Evolutionary conservation across 2,329 filamentous ascomycete genomes (phyloP).

Genomic region (Phialophora expanda): DNA sequence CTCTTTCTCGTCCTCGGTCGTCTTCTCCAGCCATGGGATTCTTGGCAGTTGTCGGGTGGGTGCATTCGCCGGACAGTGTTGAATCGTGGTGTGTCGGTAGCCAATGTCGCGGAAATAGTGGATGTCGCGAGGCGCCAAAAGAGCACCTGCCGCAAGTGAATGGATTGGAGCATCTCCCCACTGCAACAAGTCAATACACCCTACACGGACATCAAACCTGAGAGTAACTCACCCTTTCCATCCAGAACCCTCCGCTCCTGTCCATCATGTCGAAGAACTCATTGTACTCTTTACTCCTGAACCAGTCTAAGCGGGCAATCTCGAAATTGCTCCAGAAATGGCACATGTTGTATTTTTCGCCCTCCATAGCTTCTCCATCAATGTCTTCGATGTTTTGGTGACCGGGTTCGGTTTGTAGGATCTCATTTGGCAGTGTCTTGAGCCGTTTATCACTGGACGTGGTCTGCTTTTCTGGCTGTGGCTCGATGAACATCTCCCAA

Average conservation of each 20-base stretch:
- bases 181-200: constrained; percentile 55
- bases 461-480: constrained; percentile 59
- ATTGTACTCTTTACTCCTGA: constrained; percentile 95
- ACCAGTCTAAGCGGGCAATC: constrained; percentile 92
- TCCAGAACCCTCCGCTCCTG: constrained; percentile 96
- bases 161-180: constrained; percentile 99
- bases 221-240: constrained; percentile 78
- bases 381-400: constrained; percentile 75
- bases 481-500: constrained; percentile 98
- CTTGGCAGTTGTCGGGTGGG: constrained; percentile 83
- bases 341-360: constrained; percentile 99
- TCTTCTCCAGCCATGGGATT: constrained; percentile 79
- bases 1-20: constrained; percentile 79
- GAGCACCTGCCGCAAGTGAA: constrained; percentile 88
- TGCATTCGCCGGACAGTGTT: constrained; percentile 96
- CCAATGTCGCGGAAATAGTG: constrained; percentile 99
- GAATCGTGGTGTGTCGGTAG: constrained; percentile 97
- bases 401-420: constrained; percentile 75
- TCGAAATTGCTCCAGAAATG: constrained; percentile 99
- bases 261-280: constrained; percentile 99
- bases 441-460: constrained; percentile 63
- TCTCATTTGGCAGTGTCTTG: constrained; percentile 79
- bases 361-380: constrained; percentile 92
- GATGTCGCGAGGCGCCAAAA: constrained; percentile 80
- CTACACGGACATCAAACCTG: not conserved